Conservation (phyloP, 495 filamentous ascomycete species). For the Pyrenula aspistea region DNA sequence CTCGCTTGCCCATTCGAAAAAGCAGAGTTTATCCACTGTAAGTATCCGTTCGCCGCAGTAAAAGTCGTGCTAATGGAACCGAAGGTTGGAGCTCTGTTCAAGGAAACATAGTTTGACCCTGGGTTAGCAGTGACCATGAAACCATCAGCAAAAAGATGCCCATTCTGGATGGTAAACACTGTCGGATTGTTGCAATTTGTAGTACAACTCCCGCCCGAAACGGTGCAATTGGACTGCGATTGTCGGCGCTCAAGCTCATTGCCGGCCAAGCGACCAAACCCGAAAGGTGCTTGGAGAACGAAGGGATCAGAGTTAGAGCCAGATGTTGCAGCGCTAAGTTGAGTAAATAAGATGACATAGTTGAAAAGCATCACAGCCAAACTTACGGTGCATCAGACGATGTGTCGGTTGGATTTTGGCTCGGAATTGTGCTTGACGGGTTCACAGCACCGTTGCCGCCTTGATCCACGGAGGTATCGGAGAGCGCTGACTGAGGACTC, state of each 20-base stretch:
- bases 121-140: neutral
- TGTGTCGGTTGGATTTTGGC: no score
- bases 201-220: neutral
- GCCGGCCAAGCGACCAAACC: neutral
- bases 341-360: no score
- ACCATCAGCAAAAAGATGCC: neutral
- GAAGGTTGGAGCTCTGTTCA: neutral
- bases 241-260: neutral
- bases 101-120: neutral
- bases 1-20: neutral
- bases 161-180: neutral
- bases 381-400: no score
- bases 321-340: neutral
- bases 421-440: no score
- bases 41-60: neutral
- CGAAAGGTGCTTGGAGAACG: neutral
- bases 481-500: no score
- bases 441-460: no score
- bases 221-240: neutral
- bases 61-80: neutral
- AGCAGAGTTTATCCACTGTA: neutral
- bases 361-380: no score
- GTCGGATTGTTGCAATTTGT: neutral
- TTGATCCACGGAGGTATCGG: no score
- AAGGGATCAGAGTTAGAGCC: neutral